phyloP scores from a whole-genome alignment of 495 filamentous ascomycete genomes.

The Penicillium alfredii region DNA sequence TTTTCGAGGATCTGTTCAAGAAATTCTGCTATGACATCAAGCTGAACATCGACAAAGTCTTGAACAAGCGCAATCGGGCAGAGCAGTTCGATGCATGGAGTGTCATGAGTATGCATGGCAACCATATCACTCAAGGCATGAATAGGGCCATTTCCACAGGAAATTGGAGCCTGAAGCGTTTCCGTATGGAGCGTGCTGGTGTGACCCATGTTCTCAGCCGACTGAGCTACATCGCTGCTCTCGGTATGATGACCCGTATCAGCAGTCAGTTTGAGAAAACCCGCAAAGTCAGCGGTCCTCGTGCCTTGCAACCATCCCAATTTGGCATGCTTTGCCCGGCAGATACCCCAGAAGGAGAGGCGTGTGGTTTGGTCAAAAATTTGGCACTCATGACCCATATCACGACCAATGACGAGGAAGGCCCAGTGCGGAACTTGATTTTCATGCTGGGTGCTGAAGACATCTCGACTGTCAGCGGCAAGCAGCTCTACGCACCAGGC shows the following conservation, averaged over 20 bases:
- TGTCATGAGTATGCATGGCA: conserved; percentile 68
- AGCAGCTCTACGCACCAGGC: conserved; percentile 76
- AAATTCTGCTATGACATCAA: conserved; percentile 83
- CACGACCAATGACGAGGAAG: conserved; percentile 90
- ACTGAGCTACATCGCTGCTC: conserved; percentile 89
- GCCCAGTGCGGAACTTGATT: conserved; percentile 72
- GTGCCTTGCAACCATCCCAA: conserved; percentile 92
- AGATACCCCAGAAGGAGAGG: conserved; percentile 97
- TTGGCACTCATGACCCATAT: conserved; percentile 99
- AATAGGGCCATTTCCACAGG: conserved; percentile 92
- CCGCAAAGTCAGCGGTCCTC: conserved; percentile 87
- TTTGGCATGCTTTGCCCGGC: conserved; percentile 97
- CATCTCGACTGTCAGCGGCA: conserved; percentile 63
- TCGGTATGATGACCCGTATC: conserved; percentile 99
- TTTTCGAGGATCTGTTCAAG: conserved; percentile 98
- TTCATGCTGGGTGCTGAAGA: conserved; percentile 76
- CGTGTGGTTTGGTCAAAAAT: conserved; percentile 97
- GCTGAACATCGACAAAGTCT: conserved; percentile 82
- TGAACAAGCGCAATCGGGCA: conserved; percentile 83
- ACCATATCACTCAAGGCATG: conserved; percentile 82
- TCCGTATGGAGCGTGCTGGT: conserved; percentile 96
- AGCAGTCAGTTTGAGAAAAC: conserved; percentile 99
- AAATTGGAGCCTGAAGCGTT: conserved; percentile 95
- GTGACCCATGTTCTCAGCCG: conserved; percentile 95
- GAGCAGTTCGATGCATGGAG: conserved; percentile 78